Base-by-base conservation (phyloP, 1,284 basidiomycete genomes). In the Microbotryomycetes sp. region DNA sequence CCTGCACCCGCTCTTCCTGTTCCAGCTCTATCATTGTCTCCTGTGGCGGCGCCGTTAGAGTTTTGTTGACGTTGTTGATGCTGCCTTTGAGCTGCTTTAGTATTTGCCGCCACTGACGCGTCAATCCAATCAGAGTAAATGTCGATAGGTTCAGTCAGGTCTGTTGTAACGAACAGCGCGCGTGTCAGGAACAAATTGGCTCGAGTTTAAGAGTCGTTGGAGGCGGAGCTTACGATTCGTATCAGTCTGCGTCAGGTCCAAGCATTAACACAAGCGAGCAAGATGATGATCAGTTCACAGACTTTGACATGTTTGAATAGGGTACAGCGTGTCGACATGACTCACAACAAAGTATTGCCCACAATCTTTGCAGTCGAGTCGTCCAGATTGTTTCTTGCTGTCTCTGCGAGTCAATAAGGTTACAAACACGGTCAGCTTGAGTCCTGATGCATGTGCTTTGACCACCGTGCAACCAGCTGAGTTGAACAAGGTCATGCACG, bases 51-150 rank as follows among this genome's bases (percentile, higher is more conserved):
- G 0, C 50, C 36, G 9, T 12, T 47, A 22, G 53, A 47, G 9
- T 16, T 29, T 2, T 48, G 50, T 53, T 62, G 60, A 42, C 50
- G 60, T n/a, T 45, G 51, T 29, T 61, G 59, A 51, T 56, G 29
- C 9, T 25, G n/a, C 36, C 30, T 5, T 26, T 72, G 23, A 72
- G 71, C 62, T 54, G 54, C 29, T 28, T 2, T 30, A 45, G 26
- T n/a, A 30, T 72, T 71, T 7, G 72, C 72, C 22, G 69, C 71
- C 48, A 73, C 69, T 54, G 74, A 75, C 3, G 75, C 76, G 61
- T 77, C 76, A 60, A 77, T 77, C 76, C 76, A 77, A 29, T 73
- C 67, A 45, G 74, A 74, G 64, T 77, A 78, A 7, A 78, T 69
- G 58, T 78, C 77, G 55, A 78, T 76, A 2, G 77, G 75, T 49